These are phyloP conservation scores for Bathelium albidoporum DNA, from an alignment of 495 filamentous ascomycete genomes.

Conservation along the genomic window DNA sequence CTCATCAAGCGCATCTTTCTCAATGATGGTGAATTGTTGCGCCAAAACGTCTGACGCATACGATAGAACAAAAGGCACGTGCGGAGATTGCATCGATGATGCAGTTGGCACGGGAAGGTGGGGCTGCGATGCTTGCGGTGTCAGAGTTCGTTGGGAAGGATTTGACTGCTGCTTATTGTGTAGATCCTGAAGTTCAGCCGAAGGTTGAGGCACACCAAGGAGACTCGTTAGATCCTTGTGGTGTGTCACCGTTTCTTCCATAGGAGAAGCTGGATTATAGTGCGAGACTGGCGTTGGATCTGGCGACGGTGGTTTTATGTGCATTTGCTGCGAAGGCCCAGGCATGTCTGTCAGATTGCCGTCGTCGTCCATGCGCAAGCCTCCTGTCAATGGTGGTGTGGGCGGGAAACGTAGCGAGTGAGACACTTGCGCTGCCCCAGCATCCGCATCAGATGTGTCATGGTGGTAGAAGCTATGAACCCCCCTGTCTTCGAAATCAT, in stretches of 20 bases:
- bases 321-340: conserved; percentile 7
- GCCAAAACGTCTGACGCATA: conserved; percentile 85
- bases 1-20: conserved; percentile 91
- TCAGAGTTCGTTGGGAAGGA: background rate
- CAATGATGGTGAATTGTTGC: conserved; percentile 89
- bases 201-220: background rate
- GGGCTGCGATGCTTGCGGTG: background rate
- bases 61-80: conserved; percentile 85
- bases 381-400: conserved; percentile 61
- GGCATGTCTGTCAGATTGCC: conserved; percentile 17
- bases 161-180: background rate
- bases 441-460: conserved; percentile 26
- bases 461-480: conserved; percentile 35
- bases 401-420: conserved; percentile 65
- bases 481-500: conserved; percentile 34
- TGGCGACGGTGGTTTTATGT: conserved; percentile 2
- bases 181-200: background rate
- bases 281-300: conserved; percentile 3
- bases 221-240: conserved; percentile 1
- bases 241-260: background rate
- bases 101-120: conserved; percentile 6
- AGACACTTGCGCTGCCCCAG: conserved; percentile 41
- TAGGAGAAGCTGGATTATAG: background rate
- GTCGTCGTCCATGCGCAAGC: conserved; percentile 8
- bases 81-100: conserved; percentile 28